Evolutionary conservation across 306 rosid species (phyloP).

Genomic region (Prunus fruticosa): DNA sequence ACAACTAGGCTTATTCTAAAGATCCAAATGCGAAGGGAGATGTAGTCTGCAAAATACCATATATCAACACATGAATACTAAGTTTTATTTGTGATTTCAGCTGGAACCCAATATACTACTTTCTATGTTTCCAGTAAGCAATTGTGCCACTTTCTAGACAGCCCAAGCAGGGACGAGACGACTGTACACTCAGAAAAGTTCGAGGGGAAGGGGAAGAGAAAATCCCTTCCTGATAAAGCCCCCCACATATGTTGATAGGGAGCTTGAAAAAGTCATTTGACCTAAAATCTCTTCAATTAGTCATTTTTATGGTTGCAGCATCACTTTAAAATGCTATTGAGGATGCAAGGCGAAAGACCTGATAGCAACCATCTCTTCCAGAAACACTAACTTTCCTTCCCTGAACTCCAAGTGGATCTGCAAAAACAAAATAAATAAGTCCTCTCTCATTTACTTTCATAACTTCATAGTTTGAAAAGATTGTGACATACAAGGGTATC

Average conservation of each 20-base stretch:
- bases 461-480: conserved; percentile 13
- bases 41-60: neutral
- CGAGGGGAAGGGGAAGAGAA: too few species aligned
- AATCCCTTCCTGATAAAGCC: too few species aligned
- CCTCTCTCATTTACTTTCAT: conserved; percentile 8
- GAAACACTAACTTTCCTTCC: conserved; percentile 75
- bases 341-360: conserved; percentile 48
- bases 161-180: neutral
- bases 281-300: too few species aligned
- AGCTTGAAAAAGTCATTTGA: too few species aligned
- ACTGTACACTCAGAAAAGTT: too few species aligned
- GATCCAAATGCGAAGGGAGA: neutral
- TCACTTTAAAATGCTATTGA: neutral
- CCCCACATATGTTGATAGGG: too few species aligned
- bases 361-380: conserved; percentile 61
- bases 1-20: neutral
- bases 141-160: neutral
- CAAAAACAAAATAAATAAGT: conserved; percentile 15
- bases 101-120: neutral
- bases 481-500: neutral
- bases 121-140: neutral
- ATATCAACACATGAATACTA: neutral
- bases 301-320: too few species aligned
- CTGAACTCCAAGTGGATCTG: conserved; percentile 90
- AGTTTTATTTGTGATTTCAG: neutral